phyloP scores from a whole-genome alignment of 1,139 yeast genomes.

The Spathaspora sp. region DNA sequence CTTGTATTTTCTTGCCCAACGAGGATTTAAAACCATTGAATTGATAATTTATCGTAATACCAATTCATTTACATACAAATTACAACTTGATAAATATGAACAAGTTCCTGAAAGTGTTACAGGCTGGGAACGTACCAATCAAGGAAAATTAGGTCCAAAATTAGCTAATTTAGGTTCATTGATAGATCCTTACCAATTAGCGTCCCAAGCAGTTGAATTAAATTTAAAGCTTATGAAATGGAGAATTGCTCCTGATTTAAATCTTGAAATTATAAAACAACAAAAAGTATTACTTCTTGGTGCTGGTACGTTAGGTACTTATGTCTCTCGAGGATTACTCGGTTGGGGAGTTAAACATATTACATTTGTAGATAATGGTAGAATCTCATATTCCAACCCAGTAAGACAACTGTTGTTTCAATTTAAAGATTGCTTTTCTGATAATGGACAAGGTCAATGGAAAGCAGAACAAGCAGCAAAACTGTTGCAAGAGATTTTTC shows the following conservation, averaged over 20 bases:
- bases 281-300: conserved; percentile 80
- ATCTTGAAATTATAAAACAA: conserved; percentile 60
- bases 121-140: conserved; percentile 89
- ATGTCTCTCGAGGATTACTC: conserved; percentile 77
- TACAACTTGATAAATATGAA: conserved; percentile 12
- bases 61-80: conserved; percentile 23
- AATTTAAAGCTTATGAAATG: conserved; percentile 93
- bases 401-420: conserved; percentile 87
- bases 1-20: conserved; percentile 50
- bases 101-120: conserved; percentile 39
- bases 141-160: conserved; percentile 77
- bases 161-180: conserved; percentile 77
- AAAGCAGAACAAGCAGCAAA: conserved; percentile 81
- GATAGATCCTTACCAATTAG: conserved; percentile 75
- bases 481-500: conserved; percentile 70
- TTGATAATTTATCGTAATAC: conserved; percentile 34
- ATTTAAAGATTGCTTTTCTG: conserved; percentile 72
- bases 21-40: conserved; percentile 35
- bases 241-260: conserved; percentile 84
- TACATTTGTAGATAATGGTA: conserved; percentile 87
- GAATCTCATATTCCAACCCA: conserved; percentile 88
- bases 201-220: conserved; percentile 89
- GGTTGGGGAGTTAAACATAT: conserved; percentile 93
- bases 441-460: conserved; percentile 54
- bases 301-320: conserved; percentile 94